A percentile compares a stretch with the other conserved stretches of the same genome.
Evolutionary conservation across 2,329 filamentous ascomycete genomes (phyloP).

Genomic region (Scedosporium aurantiacum): DNA sequence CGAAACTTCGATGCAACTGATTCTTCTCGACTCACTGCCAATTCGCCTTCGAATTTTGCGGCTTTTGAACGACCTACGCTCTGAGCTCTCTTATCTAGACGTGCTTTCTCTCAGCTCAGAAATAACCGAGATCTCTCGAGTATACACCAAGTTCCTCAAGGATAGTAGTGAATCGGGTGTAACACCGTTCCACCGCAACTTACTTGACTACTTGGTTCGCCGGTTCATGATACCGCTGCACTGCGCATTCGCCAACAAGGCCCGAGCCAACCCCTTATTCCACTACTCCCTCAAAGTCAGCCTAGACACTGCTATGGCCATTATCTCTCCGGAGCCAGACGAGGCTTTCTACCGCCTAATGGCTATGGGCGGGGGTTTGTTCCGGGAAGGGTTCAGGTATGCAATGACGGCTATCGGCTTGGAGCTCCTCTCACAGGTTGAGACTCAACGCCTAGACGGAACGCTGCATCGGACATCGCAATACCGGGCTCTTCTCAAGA

Average conservation of each 20-base stretch:
- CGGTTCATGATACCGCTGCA: conserved; percentile 47
- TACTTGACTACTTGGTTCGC: conserved; percentile 39
- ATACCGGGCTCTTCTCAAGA: conserved; percentile 20
- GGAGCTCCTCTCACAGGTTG: conserved; percentile 24
- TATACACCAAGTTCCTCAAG: conserved; percentile 13
- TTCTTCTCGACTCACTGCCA: conserved; percentile 23
- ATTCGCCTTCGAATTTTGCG: conserved; percentile 23
- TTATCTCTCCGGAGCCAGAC: conserved; percentile 24
- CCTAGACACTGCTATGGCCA: conserved; percentile 29
- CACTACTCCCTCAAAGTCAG: conserved; percentile 37
- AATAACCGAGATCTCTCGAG: conserved; percentile 17
- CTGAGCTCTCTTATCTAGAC: conserved; percentile 22
- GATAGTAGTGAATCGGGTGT: conserved; percentile 9
- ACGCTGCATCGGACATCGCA: conserved; percentile 16
- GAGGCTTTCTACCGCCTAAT: conserved; percentile 25
- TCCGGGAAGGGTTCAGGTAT: conserved; percentile 26
- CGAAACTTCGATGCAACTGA: conserved; percentile 22
- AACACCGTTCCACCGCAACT: conserved; percentile 31
- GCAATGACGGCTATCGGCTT: conserved; percentile 21
- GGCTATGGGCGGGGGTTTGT: conserved; percentile 26
- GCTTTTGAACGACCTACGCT: conserved; percentile 22
- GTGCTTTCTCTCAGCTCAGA: conserved; percentile 22
- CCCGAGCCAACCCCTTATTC: conserved; percentile 31
- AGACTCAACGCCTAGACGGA: conserved; percentile 18
- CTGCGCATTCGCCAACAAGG: conserved; percentile 31